These are phyloP conservation scores for Penicillium rolfsii DNA, from an alignment of 2,329 filamentous ascomycete genomes.

Conservation along the genomic window DNA sequence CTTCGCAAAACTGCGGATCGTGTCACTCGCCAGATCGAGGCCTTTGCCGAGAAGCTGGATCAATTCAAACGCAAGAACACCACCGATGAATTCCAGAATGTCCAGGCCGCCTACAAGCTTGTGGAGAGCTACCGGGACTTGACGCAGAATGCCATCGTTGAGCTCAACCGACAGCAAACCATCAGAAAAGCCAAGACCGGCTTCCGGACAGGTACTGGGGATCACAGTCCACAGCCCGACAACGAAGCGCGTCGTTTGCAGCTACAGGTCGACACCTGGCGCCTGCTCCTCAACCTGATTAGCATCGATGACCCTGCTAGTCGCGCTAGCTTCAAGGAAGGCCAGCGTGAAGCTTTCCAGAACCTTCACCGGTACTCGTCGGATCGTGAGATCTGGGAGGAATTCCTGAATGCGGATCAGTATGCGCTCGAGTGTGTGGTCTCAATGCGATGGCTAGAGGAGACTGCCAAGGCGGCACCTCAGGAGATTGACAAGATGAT, in stretches of 20 bases:
- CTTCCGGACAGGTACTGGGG: constrained; percentile 31
- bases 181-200: constrained; percentile 43
- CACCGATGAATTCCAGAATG: constrained; percentile 56
- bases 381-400: constrained; percentile 67
- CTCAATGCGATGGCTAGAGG: constrained; percentile 84
- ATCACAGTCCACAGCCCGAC: constrained; percentile 31
- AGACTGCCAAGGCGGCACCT: constrained; percentile 67
- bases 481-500: constrained; percentile 76
- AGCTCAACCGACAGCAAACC: constrained; percentile 45
- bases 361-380: constrained; percentile 60
- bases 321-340: constrained; percentile 41
- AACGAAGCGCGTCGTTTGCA: constrained; percentile 64
- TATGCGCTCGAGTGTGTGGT: constrained; percentile 76
- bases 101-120: constrained; percentile 69
- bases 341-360: constrained; percentile 46
- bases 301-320: constrained; percentile 66
- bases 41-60: constrained; percentile 82
- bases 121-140: constrained; percentile 66
- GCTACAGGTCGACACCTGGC: constrained; percentile 88
- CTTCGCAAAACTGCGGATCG: constrained; percentile 68
- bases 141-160: constrained; percentile 55
- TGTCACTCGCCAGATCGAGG: constrained; percentile 79
- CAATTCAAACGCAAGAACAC: constrained; percentile 64
- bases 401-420: constrained; percentile 74
- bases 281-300: constrained; percentile 75